Evolutionary conservation across 768 basidiomycete species (phyloP).

Genomic region (Psilocybe tampanensis): DNA sequence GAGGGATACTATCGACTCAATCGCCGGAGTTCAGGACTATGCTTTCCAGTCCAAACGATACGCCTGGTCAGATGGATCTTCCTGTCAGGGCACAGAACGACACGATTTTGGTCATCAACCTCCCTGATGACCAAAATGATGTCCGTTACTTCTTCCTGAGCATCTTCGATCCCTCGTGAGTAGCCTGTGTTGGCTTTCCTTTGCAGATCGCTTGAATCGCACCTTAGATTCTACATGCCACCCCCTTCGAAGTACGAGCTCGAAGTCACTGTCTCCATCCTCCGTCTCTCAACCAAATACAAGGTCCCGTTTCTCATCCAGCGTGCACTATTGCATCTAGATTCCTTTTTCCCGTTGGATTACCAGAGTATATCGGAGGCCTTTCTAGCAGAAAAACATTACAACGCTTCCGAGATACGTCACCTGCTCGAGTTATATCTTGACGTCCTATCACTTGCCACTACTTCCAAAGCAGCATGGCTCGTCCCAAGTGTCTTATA

Average conservation of each 20-base stretch:
- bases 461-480: no score
- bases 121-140: neutral
- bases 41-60: neutral
- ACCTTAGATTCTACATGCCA: neutral
- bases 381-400: no score
- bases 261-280: neutral
- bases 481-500: no score
- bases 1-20: neutral
- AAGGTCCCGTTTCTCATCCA: slow-evolving; percentile 1
- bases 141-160: neutral
- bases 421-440: no score
- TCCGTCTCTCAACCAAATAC: slow-evolving; percentile 2
- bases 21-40: neutral
- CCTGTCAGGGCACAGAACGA: neutral
- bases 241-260: neutral
- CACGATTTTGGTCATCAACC: no score
- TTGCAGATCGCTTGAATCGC: no score
- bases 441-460: no score
- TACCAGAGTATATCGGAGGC: no score
- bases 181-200: no score
- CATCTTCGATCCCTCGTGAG: neutral
- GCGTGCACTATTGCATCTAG: neutral
- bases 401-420: no score
- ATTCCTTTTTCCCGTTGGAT: neutral
- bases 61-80: no score